phyloP scores from a whole-genome alignment of 169 alveolate genomes.

The Eimeria falciformis region DNA sequence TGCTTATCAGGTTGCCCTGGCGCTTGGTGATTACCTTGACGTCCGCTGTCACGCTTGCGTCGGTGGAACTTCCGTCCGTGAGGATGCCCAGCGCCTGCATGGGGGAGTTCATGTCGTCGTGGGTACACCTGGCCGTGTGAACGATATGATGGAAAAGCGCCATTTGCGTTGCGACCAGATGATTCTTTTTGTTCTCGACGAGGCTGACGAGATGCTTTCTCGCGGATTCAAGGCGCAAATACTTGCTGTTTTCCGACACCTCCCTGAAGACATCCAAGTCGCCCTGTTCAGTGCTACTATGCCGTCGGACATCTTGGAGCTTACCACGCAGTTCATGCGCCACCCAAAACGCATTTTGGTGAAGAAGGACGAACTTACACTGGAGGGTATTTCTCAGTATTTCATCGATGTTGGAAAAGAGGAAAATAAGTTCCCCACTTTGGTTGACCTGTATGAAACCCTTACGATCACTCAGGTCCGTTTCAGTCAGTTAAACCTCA shows the following conservation, averaged over 20 bases:
- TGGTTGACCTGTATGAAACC: conserved; percentile 97
- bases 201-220: conserved; percentile 99
- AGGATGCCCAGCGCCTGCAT: conserved; percentile 95
- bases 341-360: conserved; percentile 97
- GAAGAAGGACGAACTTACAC: conserved; percentile 98
- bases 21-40: conserved; percentile 87
- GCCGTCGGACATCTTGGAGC: conserved; percentile 97
- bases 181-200: conserved; percentile 97
- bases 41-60: conserved; percentile 96
- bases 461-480: conserved; percentile 94
- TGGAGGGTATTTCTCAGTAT: conserved; percentile 99
- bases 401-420: conserved; percentile 98
- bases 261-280: conserved; percentile 88
- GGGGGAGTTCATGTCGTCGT: conserved; percentile 99
- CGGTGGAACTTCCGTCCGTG: conserved; percentile 99
- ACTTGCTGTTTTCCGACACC: conserved; percentile 83
- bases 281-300: conserved; percentile 97
- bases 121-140: conserved; percentile 99
- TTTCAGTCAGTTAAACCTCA: no score
- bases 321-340: conserved; percentile 97
- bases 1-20: conserved; percentile 82
- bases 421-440: conserved; percentile 97
- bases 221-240: conserved; percentile 96
- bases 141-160: conserved; percentile 95
- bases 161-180: conserved; percentile 91